Conservation (phyloP, 2,329 filamentous ascomycete species). For the Rhinocladiella similis region DNA sequence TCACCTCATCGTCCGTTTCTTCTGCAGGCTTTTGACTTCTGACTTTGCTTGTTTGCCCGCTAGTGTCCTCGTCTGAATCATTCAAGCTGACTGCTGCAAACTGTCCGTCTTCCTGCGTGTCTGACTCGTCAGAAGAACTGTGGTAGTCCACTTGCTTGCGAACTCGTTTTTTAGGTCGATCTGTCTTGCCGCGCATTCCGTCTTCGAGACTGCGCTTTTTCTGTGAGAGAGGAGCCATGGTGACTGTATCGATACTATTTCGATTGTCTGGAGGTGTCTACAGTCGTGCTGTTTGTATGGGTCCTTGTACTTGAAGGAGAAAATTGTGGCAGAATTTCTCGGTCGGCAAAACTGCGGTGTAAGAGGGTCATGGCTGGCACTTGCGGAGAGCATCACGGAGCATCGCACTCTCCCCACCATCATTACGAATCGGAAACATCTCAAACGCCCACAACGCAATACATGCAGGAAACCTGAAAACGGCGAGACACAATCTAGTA, state of each 20-base stretch:
- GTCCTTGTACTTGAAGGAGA: not conserved
- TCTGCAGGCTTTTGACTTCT: conserved; percentile 30
- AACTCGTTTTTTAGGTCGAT: conserved; percentile 57
- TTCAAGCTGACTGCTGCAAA: conserved; percentile 54
- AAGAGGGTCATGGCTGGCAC: not conserved
- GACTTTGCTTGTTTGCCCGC: not conserved
- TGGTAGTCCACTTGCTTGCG: conserved; percentile 65
- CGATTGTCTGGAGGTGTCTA: too few species aligned
- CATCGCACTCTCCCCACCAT: not conserved
- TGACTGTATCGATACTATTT: not conserved
- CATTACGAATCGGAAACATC: not conserved
- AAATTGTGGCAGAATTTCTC: conserved; percentile 13
- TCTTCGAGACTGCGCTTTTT: conserved; percentile 63
- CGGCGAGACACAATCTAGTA: not conserved
- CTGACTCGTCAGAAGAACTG: conserved; percentile 62
- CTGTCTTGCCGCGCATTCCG: conserved; percentile 54
- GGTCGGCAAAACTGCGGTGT: conserved; percentile 19
- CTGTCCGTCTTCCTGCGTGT: conserved; percentile 39
- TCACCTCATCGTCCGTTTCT: conserved; percentile 27
- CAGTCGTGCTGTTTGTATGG: too few species aligned
- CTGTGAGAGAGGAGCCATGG: conserved; percentile 42
- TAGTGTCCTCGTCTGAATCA: conserved; percentile 42
- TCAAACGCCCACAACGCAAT: conserved; percentile 13
- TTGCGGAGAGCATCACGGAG: not conserved
- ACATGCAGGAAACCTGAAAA: conserved; percentile 6